Percentiles rank a stretch among this genome's conserved stretches.
Evolutionary conservation across 305 asterid species (phyloP).

Genomic region (Caryopteris hybrid): DNA sequence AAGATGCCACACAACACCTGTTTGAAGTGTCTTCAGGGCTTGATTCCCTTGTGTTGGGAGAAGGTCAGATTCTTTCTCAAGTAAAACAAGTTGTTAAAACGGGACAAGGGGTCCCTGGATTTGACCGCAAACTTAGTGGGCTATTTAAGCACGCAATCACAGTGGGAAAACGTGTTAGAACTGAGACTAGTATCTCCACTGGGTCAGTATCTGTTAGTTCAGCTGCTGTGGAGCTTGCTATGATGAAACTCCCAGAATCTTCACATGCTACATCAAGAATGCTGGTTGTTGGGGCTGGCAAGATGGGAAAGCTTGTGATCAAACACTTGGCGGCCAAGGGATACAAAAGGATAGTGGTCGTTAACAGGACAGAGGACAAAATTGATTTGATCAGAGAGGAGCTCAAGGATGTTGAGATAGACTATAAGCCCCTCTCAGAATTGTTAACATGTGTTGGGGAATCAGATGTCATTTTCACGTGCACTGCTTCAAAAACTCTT

Average conservation of each 20-base stretch:
- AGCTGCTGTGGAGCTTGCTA: conserved; percentile 92
- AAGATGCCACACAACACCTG: conserved; percentile 72
- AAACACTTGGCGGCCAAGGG: conserved; percentile 85
- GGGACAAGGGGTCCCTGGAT: conserved; percentile 77
- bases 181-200: conserved; percentile 72
- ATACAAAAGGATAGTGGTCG: conserved; percentile 60
- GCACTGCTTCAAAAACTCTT: conserved; percentile 63
- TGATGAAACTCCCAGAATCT: conserved; percentile 63
- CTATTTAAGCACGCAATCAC: conserved; percentile 81
- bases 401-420: conserved; percentile 60
- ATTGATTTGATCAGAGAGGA: conserved; percentile 58
- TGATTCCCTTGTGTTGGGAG: conserved; percentile 90
- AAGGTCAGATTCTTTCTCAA: conserved; percentile 92
- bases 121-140: conserved; percentile 69
- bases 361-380: conserved; percentile 72
- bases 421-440: conserved; percentile 53
- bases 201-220: conserved; percentile 96
- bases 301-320: conserved; percentile 93
- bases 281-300: conserved; percentile 89
- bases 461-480: conserved; percentile 75
- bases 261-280: conserved; percentile 48
- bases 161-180: conserved; percentile 87
- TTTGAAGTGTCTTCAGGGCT: conserved; percentile 91
- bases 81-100: conserved; percentile 82
- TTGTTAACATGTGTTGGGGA: conserved; percentile 56